Conservation (phyloP, 2,329 filamentous ascomycete genomes). For the Hymenoscyphus repandus region DNA sequence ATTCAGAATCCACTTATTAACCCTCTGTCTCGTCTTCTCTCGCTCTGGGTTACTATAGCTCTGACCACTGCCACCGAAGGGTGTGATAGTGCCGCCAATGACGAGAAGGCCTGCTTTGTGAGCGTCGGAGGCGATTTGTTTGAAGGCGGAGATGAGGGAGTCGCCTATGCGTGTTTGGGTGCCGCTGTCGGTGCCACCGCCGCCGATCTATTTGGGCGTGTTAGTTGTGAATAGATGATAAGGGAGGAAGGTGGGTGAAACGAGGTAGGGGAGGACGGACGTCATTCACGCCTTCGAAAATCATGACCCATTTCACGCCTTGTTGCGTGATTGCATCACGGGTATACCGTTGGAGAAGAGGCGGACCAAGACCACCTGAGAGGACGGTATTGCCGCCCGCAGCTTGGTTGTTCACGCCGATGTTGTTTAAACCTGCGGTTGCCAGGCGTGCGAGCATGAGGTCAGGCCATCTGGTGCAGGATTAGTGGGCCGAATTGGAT, state of each 20-base stretch:
- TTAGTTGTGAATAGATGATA: neutral
- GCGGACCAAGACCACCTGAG: constrained; percentile 56
- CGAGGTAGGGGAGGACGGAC: neutral
- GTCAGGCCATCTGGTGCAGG: constrained; percentile 46
- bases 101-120: constrained; percentile 49
- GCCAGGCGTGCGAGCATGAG: constrained; percentile 48
- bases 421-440: constrained; percentile 38
- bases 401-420: constrained; percentile 59
- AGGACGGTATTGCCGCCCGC: constrained; percentile 63
- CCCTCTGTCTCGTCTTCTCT: constrained; percentile 48
- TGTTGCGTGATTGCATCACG: constrained; percentile 56
- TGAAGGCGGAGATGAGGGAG: constrained; percentile 50
- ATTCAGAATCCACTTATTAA: constrained; percentile 57
- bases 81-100: constrained; percentile 62
- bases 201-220: constrained; percentile 41
- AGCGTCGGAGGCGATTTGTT: constrained; percentile 50
- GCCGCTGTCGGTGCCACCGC: constrained; percentile 37
- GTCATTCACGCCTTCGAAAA: constrained; percentile 67
- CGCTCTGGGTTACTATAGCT: constrained; percentile 47
- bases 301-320: constrained; percentile 54
- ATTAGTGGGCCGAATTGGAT: neutral
- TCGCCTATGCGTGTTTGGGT: constrained; percentile 46
- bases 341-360: constrained; percentile 53
- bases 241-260: neutral
- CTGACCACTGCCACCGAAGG: constrained; percentile 45